Evolutionary conservation across 139 green algal species (phyloP).

Genomic region (Picochlorum sp.): DNA sequence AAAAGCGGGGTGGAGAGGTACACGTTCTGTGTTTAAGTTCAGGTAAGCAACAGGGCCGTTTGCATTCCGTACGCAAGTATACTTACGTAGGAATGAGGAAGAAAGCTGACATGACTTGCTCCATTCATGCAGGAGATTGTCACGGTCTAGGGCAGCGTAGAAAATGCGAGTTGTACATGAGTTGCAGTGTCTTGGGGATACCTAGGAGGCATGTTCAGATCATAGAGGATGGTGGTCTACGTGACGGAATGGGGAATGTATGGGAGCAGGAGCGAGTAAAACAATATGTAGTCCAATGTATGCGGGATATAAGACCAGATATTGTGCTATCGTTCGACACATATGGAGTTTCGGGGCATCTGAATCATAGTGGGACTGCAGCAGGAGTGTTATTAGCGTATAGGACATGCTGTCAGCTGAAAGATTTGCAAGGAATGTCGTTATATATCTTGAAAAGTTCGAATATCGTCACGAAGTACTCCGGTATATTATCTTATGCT

Average conservation of each 20-base stretch:
- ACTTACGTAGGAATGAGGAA: not conserved
- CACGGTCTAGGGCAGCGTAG: conserved; percentile 16
- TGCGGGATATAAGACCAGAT: not conserved
- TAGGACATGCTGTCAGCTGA: not conserved
- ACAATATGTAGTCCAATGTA: conserved; percentile 16
- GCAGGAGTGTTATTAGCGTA: conserved; percentile 4
- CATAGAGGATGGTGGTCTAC: conserved; percentile 25
- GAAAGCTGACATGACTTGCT: not conserved
- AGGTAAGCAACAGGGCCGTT: conserved; percentile 16
- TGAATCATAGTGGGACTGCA: conserved; percentile 30
- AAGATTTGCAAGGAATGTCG: no score
- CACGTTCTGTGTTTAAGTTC: conserved; percentile 45
- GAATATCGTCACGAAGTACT: no score
- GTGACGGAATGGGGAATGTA: conserved; percentile 20
- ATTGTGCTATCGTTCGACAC: conserved; percentile 50
- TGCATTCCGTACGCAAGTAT: no score
- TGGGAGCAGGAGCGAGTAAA: conserved; percentile 16
- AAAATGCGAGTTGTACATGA: conserved; percentile 10
- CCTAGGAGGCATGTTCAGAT: conserved; percentile 5
- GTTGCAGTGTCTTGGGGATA: conserved; percentile 23
- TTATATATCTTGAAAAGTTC: no score
- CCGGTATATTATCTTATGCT: no score
- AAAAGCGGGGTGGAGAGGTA: conserved; percentile 2
- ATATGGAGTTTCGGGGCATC: conserved; percentile 40
- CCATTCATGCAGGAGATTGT: conserved; percentile 21